Conservation (phyloP, 1,284 basidiomycete genomes). For the Pterulicium gracile region DNA sequence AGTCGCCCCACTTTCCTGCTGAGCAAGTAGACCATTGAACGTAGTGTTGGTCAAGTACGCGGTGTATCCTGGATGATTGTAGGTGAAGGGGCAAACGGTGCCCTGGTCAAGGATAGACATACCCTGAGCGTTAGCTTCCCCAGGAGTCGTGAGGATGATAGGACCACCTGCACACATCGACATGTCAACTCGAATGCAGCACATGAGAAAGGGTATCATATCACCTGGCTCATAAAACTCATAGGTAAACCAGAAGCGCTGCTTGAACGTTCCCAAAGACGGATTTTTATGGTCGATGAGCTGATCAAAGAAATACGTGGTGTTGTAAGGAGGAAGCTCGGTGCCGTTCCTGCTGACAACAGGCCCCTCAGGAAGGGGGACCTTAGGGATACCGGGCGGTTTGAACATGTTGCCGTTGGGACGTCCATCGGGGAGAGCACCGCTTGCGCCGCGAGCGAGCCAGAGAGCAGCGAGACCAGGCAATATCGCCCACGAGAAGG, state of each 20-base stretch:
- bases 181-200: no score
- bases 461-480: background rate
- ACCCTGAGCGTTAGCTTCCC: background rate
- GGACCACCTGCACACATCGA: conserved; percentile 42
- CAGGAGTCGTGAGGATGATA: conserved; percentile 27
- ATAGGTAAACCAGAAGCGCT: conserved; percentile 38
- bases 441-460: background rate
- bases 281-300: conserved; percentile 43
- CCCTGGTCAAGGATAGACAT: no score
- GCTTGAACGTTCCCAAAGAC: conserved; percentile 38
- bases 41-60: conserved; percentile 54
- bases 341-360: background rate
- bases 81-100: no score
- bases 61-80: background rate
- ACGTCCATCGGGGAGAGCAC: background rate
- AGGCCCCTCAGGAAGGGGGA: background rate
- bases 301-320: conserved; percentile 41
- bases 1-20: conserved; percentile 51
- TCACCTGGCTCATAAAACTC: conserved; percentile 30
- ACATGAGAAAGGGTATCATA: conserved; percentile 2
- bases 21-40: conserved; percentile 56
- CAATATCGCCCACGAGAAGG: background rate
- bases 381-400: background rate
- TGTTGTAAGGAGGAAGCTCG: conserved; percentile 11
- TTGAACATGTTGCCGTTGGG: background rate